Conservation (phyloP, 805 yeast species). For the Zygosaccharomyces bisporus region DNA sequence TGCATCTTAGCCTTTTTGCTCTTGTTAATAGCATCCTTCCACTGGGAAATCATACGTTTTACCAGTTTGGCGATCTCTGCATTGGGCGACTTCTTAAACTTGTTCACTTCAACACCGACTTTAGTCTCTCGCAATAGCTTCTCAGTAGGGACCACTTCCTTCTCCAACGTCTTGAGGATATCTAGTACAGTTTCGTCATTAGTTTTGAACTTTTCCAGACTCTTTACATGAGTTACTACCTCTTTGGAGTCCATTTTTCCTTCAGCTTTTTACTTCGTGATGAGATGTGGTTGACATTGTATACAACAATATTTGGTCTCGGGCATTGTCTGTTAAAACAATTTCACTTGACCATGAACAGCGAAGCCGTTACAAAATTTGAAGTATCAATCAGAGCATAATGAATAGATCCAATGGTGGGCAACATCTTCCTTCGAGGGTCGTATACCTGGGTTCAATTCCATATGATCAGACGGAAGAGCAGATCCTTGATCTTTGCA, state of each 20-base stretch:
- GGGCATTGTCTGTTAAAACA: conserved; percentile 7
- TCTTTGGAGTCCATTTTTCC: conserved; percentile 63
- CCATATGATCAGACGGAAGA: conserved; percentile 95
- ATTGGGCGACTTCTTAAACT: conserved; percentile 65
- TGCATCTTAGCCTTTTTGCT: conserved; percentile 44
- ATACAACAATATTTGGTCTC: background rate
- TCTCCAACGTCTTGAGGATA: conserved; percentile 60
- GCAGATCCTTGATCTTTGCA: conserved; percentile 81
- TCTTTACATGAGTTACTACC: conserved; percentile 62
- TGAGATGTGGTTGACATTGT: conserved; percentile 1
- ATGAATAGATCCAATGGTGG: conserved; percentile 18
- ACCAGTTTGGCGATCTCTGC: conserved; percentile 67
- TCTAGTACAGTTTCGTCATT: conserved; percentile 63
- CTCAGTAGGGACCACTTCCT: conserved; percentile 78
- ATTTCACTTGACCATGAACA: conserved; percentile 1
- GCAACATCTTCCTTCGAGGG: conserved; percentile 36
- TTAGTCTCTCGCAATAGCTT: conserved; percentile 81
- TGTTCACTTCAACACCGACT: conserved; percentile 96
- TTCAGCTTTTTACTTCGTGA: conserved; percentile 2
- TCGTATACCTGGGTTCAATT: conserved; percentile 77
- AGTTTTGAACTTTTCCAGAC: conserved; percentile 63
- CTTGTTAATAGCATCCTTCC: conserved; percentile 85
- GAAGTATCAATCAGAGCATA: background rate
- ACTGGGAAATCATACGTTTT: conserved; percentile 72
- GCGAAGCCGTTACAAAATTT: background rate